Evolutionary conservation across 2,329 filamentous ascomycete genomes (phyloP), one percentile per base, ranked within the genome.

Genomic region (Hymenoscyphus fructigenus): DNA sequence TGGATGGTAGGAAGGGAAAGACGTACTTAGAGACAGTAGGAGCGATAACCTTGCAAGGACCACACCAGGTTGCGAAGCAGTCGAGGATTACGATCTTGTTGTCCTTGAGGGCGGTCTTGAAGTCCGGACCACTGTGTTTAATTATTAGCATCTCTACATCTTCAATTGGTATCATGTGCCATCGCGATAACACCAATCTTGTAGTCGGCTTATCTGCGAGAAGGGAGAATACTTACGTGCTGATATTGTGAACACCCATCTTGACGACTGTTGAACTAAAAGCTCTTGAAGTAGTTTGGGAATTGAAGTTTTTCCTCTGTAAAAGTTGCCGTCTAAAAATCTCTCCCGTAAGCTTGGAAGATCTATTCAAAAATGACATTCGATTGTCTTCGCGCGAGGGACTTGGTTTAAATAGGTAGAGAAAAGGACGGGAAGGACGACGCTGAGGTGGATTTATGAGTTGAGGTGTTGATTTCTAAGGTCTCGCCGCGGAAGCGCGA

Each of bases 11-110:
- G n/a, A n/a, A n/a, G n/a, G n/a, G n/a, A n/a, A n/a, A n/a, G 34
- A 53, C 58, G 76, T 79, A 89, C 84, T 88, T 83, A 72, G 84
- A 84, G 65, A 97, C 82, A 68, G 88, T 79, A 66, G 93, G 94
- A 20, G 92, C 87, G 74, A 97, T 95, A 73, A 88, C 85, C 84
- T 93, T 97, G 90, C 94, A 98, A 66, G 94, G 94, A 66, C 92
- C 93, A 83, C 94, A 98, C 93, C 93, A 97, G 68, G 83, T 87
- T 64, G 93, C 93, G 79, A 90, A 93, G 82, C 88, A 93, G 82
- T 98, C 94, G 74, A 98, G 81, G 67, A 97, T 81, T 72, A 96
- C 85, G 69, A 91, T 78, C 61, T 83, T 83, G 74, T 87, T 82
- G 72, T 80, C 74, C 63, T 80, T 76, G 66, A 89, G 72, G 64